Evolutionary conservation across 306 rosid species (phyloP), one percentile per base, ranked within the genome.

Genomic region (Sicyos baderoa): DNA sequence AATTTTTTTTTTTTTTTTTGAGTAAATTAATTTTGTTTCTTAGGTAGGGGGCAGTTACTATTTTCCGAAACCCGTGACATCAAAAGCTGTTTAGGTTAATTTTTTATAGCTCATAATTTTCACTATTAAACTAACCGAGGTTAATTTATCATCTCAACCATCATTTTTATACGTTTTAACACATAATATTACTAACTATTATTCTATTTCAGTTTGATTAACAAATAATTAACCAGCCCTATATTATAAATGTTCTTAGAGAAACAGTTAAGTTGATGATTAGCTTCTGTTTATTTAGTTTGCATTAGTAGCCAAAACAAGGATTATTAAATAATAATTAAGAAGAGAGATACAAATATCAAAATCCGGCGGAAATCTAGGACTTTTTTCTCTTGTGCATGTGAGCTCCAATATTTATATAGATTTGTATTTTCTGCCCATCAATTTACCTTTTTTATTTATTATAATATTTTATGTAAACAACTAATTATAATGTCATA

Each of bases 291-390:
- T 65, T 45, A 13, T 21, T 7, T 22, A 44, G 71, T 66, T 64
- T 44, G 71, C 40, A 66, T 66, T 44, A 70, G 63, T 22, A 54
- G 37, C 75, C 21, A 42, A 71, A 71, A 32, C 53, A 55, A 44
- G 16, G 67, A 10, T 70, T 70, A 70, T 52, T 70, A 10, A 27
- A 40, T 69, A n/a, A 29, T 53, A 50, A 69, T 52, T 51, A 51
- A 69, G 32, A 18, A 13, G 1, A 21, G 13, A 45, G 12, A 49
- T n/a, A 37, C n/a, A 44, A 70, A 76, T 61, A 75, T 49, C 8
- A 75, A 79, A 73, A 73, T 82, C 77, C 69, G 83, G 81, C 83
- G 80, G 53, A 71, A 82, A 78, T 78, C 71, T 73, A 80, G 86
- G 83, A 76, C 83, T 72, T 50, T 51, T 52, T 71, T 29, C 57